Evolutionary conservation across 495 filamentous ascomycete species (phyloP).

Genomic region (Penicillium atrosanguineum): DNA sequence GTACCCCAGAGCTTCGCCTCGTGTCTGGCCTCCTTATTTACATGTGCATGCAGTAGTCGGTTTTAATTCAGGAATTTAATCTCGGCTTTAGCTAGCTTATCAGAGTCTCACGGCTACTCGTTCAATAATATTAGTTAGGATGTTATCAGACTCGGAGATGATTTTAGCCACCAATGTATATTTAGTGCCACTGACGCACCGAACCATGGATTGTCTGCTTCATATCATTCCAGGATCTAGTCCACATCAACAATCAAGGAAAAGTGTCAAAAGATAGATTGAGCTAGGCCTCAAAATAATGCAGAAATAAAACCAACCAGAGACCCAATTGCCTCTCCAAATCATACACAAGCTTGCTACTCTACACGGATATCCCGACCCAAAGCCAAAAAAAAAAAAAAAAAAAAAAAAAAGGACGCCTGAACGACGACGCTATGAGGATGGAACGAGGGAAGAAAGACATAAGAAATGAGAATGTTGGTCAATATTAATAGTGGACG

Average conservation of each 20-base stretch:
- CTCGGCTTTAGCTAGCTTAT: neutral
- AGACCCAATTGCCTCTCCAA: constrained; percentile 3
- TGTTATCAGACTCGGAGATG: neutral
- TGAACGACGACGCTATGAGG: constrained; percentile 23
- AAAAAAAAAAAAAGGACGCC: constrained; percentile 6
- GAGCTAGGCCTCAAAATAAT: neutral
- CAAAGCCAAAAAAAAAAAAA: constrained; percentile 1
- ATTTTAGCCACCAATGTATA: neutral
- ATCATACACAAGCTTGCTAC: constrained; percentile 19
- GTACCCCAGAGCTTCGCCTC: neutral
- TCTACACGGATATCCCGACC: constrained; percentile 24
- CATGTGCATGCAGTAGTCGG: neutral
- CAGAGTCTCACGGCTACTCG: neutral
- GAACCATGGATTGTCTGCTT: neutral
- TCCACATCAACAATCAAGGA: neutral
- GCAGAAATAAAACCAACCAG: neutral
- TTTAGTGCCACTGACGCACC: neutral
- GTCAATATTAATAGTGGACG: constrained; percentile 38
- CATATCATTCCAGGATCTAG: neutral
- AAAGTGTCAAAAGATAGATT: neutral
- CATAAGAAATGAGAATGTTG: constrained; percentile 5
- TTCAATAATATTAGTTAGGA: neutral
- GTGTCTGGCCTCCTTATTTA: neutral
- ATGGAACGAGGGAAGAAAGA: constrained; percentile 7
- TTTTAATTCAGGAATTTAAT: neutral